Conservation (phyloP, 495 filamentous ascomycete genomes). For the Penicillium pulvis region DNA sequence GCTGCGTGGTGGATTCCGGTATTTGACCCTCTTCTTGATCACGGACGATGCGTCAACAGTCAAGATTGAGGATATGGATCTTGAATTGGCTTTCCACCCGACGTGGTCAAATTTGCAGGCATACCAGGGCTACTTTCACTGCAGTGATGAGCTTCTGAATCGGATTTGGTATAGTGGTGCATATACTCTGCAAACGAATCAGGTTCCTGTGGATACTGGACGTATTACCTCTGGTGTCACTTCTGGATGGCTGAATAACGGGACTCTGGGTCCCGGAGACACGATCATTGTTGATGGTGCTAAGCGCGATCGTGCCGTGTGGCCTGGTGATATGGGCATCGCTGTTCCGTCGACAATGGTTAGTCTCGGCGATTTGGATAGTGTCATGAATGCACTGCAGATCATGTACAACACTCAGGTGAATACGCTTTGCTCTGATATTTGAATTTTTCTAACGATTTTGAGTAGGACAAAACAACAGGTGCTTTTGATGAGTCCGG, state of each 20-base stretch:
- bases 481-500: conserved; percentile 62
- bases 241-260: conserved; percentile 59
- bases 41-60: conserved; percentile 36
- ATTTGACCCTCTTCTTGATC: conserved; percentile 57
- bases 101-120: conserved; percentile 65
- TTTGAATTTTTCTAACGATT: not conserved
- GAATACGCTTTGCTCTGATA: not conserved
- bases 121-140: conserved; percentile 66
- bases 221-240: conserved; percentile 51
- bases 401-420: conserved; percentile 62
- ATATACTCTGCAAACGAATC: conserved; percentile 63
- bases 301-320: conserved; percentile 61
- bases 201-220: conserved; percentile 56
- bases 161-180: conserved; percentile 67
- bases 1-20: conserved; percentile 63
- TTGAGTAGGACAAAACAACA: conserved; percentile 23
- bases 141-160: conserved; percentile 60
- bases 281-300: conserved; percentile 59
- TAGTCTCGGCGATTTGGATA: conserved; percentile 60
- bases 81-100: conserved; percentile 61
- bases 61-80: conserved; percentile 40
- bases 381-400: conserved; percentile 62
- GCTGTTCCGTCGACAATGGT: conserved; percentile 59
- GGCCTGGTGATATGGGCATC: conserved; percentile 64
- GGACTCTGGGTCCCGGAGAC: conserved; percentile 53